Conservation (phyloP, 208 protist species). For the Trypanosoma conorhini region DNA sequence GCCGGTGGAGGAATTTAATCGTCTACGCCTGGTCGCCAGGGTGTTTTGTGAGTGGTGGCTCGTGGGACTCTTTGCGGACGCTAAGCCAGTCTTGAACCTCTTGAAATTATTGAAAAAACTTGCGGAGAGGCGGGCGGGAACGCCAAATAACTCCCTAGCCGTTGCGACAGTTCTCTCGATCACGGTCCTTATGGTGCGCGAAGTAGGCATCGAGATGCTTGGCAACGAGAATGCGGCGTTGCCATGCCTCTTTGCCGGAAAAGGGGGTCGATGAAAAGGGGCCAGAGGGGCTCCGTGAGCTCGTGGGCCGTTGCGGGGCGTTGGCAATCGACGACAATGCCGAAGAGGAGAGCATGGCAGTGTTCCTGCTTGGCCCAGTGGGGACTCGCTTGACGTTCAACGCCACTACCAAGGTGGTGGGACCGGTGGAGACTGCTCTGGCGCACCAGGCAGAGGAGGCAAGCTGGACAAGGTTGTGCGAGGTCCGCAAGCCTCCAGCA, state of each 20-base stretch:
- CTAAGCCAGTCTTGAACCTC: slow-evolving; percentile 19
- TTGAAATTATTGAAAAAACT: slow-evolving; percentile 14
- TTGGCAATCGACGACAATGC: neutral
- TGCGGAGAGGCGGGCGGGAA: slow-evolving; percentile 6
- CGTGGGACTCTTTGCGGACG: slow-evolving; percentile 28
- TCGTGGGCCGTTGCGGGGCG: slow-evolving; percentile 5
- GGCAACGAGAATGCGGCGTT: slow-evolving; percentile 12
- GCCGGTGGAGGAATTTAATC: slow-evolving; percentile 27
- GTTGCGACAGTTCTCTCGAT: slow-evolving; percentile 18
- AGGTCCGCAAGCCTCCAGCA: neutral
- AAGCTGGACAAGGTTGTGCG: slow-evolving; percentile 19
- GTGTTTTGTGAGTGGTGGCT: slow-evolving; percentile 35
- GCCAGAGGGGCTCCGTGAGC: slow-evolving; percentile 6
- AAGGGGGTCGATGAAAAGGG: neutral
- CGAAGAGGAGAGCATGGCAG: neutral
- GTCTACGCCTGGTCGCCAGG: slow-evolving; percentile 20
- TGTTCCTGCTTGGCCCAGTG: slow-evolving; percentile 22
- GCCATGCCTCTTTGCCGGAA: neutral
- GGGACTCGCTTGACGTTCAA: slow-evolving; percentile 19
- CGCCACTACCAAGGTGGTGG: slow-evolving; percentile 8
- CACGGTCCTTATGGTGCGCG: slow-evolving; percentile 19
- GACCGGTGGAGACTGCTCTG: slow-evolving; percentile 4
- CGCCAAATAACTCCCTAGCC: neutral
- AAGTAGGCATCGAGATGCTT: slow-evolving; percentile 33
- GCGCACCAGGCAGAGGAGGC: slow-evolving; percentile 16